Conservation (phyloP, 306 rosid genomes). For the Vicia faba region DNA sequence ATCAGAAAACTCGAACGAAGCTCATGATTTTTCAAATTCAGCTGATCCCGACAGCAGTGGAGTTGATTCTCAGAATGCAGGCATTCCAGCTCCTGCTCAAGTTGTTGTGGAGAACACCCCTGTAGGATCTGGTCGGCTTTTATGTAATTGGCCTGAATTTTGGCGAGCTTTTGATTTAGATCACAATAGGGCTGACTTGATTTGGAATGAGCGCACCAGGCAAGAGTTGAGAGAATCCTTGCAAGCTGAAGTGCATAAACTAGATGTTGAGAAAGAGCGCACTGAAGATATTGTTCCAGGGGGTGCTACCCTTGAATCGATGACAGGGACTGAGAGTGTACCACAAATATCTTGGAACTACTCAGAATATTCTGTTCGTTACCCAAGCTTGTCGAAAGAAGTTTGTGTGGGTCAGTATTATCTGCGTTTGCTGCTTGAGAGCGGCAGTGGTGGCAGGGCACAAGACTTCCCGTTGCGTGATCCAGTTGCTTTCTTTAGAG, state of each 20-base stretch:
- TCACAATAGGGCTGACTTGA: slow-evolving; percentile 99
- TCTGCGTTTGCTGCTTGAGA: slow-evolving; percentile 92
- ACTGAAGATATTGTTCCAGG: slow-evolving; percentile 98
- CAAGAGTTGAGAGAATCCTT: slow-evolving; percentile 94
- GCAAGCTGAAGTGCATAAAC: slow-evolving; percentile 96
- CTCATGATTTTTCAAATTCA: slow-evolving; percentile 48
- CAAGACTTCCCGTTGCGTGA: slow-evolving; percentile 95
- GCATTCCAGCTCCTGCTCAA: slow-evolving; percentile 99
- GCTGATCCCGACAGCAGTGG: slow-evolving; percentile 58
- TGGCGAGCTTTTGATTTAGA: slow-evolving; percentile 98
- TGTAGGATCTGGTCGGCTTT: slow-evolving; percentile 95
- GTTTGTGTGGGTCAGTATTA: slow-evolving; percentile 99
- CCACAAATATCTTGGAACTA: slow-evolving; percentile 98
- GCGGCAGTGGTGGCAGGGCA: slow-evolving; percentile 92
- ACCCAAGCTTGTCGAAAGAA: slow-evolving; percentile 96
- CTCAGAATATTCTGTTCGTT: slow-evolving; percentile 84
- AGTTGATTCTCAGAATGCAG: slow-evolving; percentile 57
- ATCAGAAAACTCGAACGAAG: slow-evolving; percentile 47
- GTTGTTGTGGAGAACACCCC: slow-evolving; percentile 97
- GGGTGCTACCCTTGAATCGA: slow-evolving; percentile 55
- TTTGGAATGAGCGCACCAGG: slow-evolving; percentile 99
- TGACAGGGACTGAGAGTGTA: slow-evolving; percentile 65
- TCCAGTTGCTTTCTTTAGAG: slow-evolving; percentile 94
- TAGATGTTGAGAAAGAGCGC: slow-evolving; percentile 97
- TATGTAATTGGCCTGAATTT: slow-evolving; percentile 98